Percentiles rank a stretch among this genome's conserved stretches.
Evolutionary conservation across 2,329 filamentous ascomycete genomes (phyloP).

Genomic region (Helotiales sp.): DNA sequence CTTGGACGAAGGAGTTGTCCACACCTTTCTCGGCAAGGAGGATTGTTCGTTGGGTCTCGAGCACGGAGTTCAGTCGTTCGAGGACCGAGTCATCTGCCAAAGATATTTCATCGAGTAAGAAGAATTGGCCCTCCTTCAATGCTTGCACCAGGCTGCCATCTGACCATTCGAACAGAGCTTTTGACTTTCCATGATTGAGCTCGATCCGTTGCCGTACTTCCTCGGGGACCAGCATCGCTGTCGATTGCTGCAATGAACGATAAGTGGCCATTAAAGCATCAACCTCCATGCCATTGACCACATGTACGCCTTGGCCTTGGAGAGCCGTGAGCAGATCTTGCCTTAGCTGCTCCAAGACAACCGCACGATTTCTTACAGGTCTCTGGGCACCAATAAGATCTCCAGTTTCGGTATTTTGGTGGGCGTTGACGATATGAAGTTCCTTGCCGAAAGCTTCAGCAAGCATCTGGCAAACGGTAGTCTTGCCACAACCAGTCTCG

Average conservation of each 20-base stretch:
- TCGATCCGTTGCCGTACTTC: slow-evolving; percentile 48
- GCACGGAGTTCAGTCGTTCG: slow-evolving; percentile 92
- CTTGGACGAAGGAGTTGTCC: slow-evolving; percentile 78
- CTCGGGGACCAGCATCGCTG: slow-evolving; percentile 24
- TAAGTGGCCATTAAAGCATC: slow-evolving; percentile 54
- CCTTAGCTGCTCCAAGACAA: slow-evolving; percentile 68
- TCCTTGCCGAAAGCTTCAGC: slow-evolving; percentile 78
- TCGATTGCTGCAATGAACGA: slow-evolving; percentile 46
- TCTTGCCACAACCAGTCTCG: slow-evolving; percentile 98
- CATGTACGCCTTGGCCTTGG: slow-evolving; percentile 48
- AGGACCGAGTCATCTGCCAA: slow-evolving; percentile 96
- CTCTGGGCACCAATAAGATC: slow-evolving; percentile 96
- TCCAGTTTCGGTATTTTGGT: slow-evolving; percentile 97
- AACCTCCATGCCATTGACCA: slow-evolving; percentile 64
- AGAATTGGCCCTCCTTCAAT: slow-evolving; percentile 88
- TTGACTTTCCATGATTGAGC: slow-evolving; percentile 64
- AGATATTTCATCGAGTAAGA: slow-evolving; percentile 96
- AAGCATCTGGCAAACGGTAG: slow-evolving; percentile 90
- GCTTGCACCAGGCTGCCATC: slow-evolving; percentile 93
- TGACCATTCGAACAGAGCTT: slow-evolving; percentile 93
- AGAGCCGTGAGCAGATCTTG: slow-evolving; percentile 62
- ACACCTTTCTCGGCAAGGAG: slow-evolving; percentile 93
- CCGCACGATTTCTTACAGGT: slow-evolving; percentile 83
- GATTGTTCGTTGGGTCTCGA: slow-evolving; percentile 85
- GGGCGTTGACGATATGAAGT: slow-evolving; percentile 91